Evolutionary conservation across 2,329 filamentous ascomycete species (phyloP).

Genomic region (Arthrobotrys sinensis): DNA sequence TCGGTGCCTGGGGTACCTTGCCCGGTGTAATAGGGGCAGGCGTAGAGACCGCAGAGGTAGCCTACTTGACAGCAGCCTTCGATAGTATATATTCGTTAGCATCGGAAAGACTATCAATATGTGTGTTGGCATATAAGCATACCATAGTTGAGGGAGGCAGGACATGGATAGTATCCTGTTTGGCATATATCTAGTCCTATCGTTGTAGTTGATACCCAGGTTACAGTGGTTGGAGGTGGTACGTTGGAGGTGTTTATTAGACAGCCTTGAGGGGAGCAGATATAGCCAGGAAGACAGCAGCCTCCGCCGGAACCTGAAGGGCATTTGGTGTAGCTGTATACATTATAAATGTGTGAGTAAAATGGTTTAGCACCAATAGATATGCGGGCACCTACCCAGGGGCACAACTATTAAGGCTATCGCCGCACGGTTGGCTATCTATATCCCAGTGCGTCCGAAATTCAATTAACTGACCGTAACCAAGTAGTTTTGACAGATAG

Average conservation of each 20-base stretch:
- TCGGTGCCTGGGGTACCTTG: constrained; percentile 38
- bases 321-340: constrained; percentile 42
- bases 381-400: constrained; percentile 32
- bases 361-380: neutral
- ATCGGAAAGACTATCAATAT: neutral
- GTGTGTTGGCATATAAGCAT: neutral
- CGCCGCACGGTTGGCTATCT: constrained; percentile 47
- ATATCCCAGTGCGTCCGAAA: neutral
- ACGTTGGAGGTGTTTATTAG: constrained; percentile 37
- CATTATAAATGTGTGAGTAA: neutral
- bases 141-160: constrained; percentile 45
- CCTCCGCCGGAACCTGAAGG: constrained; percentile 46
- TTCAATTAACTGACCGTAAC: neutral
- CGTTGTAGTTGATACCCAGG: constrained; percentile 27
- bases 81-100: neutral
- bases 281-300: constrained; percentile 56
- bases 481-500: neutral
- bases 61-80: constrained; percentile 57
- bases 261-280: constrained; percentile 55
- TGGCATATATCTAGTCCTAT: constrained; percentile 51
- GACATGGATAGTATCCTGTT: constrained; percentile 50
- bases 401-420: constrained; percentile 35
- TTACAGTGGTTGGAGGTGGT: constrained; percentile 13
- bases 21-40: constrained; percentile 48
- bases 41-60: constrained; percentile 41